These are phyloP conservation scores for Shiraia bambusicola DNA, from an alignment of 2,329 filamentous ascomycete species.

Conservation along the genomic window DNA sequence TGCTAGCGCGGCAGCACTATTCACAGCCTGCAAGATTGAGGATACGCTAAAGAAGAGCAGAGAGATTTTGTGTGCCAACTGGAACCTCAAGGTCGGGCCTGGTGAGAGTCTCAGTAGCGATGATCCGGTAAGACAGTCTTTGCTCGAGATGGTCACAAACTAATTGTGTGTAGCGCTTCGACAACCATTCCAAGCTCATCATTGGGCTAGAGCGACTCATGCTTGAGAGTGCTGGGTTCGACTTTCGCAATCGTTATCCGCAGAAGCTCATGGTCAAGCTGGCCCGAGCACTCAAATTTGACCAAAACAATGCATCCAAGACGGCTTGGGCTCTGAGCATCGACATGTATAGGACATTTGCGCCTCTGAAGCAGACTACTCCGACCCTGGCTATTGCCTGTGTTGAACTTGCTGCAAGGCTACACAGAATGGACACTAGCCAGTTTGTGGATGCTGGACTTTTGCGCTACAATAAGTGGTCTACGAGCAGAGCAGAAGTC, in stretches of 20 bases:
- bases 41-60: conserved; percentile 96
- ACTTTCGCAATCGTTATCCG: conserved; percentile 86
- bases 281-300: conserved; percentile 59
- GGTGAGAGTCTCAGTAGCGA: conserved; percentile 73
- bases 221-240: conserved; percentile 88
- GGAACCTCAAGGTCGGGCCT: conserved; percentile 74
- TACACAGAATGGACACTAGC: conserved; percentile 61
- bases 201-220: conserved; percentile 90
- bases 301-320: conserved; percentile 59
- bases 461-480: conserved; percentile 50
- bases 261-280: conserved; percentile 85
- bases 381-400: conserved; percentile 82
- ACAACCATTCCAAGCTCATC: conserved; percentile 74
- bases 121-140: conserved; percentile 64
- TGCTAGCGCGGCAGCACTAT: conserved; percentile 82
- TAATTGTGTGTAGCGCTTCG: conserved; percentile 66
- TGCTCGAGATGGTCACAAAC: conserved; percentile 2
- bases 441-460: conserved; percentile 48
- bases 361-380: conserved; percentile 84
- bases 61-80: conserved; percentile 87
- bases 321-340: conserved; percentile 80
- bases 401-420: conserved; percentile 74
- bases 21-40: conserved; percentile 95
- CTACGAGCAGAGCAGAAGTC: conserved; percentile 48
- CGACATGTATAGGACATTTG: conserved; percentile 91